phyloP scores from a whole-genome alignment of 495 filamentous ascomycete genomes.

The Aspergillus leporis region DNA sequence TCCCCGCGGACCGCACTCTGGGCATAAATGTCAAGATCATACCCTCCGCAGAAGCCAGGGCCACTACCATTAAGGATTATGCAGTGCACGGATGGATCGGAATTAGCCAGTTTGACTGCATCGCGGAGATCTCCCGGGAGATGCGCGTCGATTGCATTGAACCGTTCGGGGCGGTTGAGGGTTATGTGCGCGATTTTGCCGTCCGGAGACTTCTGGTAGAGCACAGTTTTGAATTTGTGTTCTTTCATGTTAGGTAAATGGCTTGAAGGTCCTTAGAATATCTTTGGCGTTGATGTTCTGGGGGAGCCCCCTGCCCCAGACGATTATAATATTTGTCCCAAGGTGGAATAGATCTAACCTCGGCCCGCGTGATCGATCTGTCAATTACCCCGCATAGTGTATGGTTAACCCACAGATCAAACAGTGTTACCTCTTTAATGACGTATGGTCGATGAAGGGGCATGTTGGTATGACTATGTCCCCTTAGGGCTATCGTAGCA shows the following conservation, averaged over 20 bases:
- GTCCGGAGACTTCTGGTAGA: conserved; percentile 19
- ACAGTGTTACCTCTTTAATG: too few species aligned
- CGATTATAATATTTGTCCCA: too few species aligned
- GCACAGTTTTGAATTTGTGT: not conserved
- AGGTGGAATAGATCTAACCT: too few species aligned
- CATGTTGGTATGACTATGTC: too few species aligned
- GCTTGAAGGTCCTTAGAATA: too few species aligned
- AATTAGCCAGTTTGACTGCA: not conserved
- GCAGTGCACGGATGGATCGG: conserved; percentile 6
- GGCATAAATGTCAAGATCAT: conserved; percentile 8
- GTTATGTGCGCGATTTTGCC: conserved; percentile 4
- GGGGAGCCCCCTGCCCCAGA: too few species aligned
- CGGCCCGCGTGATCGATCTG: too few species aligned
- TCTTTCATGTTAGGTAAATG: not conserved
- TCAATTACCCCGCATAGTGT: too few species aligned
- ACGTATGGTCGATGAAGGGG: too few species aligned
- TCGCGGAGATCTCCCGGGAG: not conserved
- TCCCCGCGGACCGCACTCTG: conserved; percentile 3
- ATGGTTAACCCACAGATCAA: too few species aligned
- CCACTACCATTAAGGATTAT: conserved; percentile 13
- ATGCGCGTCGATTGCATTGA: conserved; percentile 9
- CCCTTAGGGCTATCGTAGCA: too few species aligned
- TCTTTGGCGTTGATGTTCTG: too few species aligned
- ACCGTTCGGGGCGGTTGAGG: not conserved
- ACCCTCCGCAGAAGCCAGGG: conserved; percentile 12